phyloP scores from a whole-genome alignment of 2,329 filamentous ascomycete genomes.

The Scedosporium aurantiacum region DNA sequence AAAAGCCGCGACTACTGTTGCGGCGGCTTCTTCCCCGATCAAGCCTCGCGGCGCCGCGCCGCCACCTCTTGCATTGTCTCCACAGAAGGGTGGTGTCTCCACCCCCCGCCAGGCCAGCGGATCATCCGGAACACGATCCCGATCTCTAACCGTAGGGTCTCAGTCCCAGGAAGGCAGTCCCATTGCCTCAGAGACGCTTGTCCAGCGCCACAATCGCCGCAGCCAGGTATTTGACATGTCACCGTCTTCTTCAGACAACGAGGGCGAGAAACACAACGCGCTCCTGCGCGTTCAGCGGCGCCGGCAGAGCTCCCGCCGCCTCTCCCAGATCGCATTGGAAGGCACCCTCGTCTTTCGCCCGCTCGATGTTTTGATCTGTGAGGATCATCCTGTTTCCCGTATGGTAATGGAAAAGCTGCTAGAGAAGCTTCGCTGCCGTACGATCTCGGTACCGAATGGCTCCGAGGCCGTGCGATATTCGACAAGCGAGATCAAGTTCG shows the following conservation, averaged over 20 bases:
- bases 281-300: conserved; percentile 84
- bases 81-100: conserved; percentile 46
- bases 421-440: conserved; percentile 89
- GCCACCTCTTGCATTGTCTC: conserved; percentile 43
- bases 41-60: conserved; percentile 44
- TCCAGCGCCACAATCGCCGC: conserved; percentile 74
- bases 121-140: conserved; percentile 52
- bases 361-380: conserved; percentile 88
- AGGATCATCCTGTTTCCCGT: conserved; percentile 92
- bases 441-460: conserved; percentile 81
- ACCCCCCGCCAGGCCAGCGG: conserved; percentile 52
- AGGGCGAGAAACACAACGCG: conserved; percentile 83
- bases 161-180: conserved; percentile 89
- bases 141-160: conserved; percentile 88
- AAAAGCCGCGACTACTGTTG: conserved; percentile 39
- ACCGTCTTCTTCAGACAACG: conserved; percentile 93
- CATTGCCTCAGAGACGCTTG: conserved; percentile 54
- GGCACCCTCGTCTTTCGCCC: conserved; percentile 82
- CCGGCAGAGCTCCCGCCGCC: conserved; percentile 85
- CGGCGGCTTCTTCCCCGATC: conserved; percentile 42
- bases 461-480: conserved; percentile 88
- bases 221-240: conserved; percentile 96
- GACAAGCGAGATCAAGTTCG: conserved; percentile 95
- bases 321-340: conserved; percentile 81
- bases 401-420: conserved; percentile 98